These are phyloP conservation scores for Entomortierella chlamydospora DNA, from an alignment of 192 early-diverging fungal genomes.

Conservation along the genomic window DNA sequence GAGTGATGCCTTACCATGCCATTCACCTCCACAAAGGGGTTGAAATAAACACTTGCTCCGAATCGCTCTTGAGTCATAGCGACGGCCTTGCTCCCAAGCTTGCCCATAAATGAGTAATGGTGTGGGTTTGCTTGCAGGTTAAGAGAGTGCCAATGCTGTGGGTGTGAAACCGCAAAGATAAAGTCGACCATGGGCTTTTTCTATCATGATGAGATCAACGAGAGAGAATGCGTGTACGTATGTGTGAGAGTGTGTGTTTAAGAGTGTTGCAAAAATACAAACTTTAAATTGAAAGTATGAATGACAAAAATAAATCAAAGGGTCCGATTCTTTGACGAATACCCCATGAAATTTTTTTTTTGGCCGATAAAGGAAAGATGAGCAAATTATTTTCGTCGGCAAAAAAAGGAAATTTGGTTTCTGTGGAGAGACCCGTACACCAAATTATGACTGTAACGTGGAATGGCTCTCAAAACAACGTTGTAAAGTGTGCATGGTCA, in stretches of 20 bases:
- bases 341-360: constrained; percentile 6
- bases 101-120: constrained; percentile 90
- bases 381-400: constrained; percentile 3
- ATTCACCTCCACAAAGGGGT: constrained; percentile 90
- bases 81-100: constrained; percentile 79
- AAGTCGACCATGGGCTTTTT: constrained; percentile 92
- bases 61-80: constrained; percentile 82
- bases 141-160: constrained; percentile 96
- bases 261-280: no score
- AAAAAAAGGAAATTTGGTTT: constrained; percentile 13
- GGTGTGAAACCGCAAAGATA: constrained; percentile 95
- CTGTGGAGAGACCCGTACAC: background rate
- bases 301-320: background rate
- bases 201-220: constrained; percentile 16
- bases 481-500: background rate
- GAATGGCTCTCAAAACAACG: constrained; percentile 1
- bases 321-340: background rate
- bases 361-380: background rate
- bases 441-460: background rate
- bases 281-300: background rate
- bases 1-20: constrained; percentile 71
- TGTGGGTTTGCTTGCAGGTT: constrained; percentile 92
- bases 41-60: constrained; percentile 96
- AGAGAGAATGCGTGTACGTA: background rate
- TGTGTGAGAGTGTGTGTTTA: no score